Evolutionary conservation across 1,284 basidiomycete species (phyloP), one percentile per base, ranked within the genome.

Genomic region (Pseudozyma hubeiensis): DNA sequence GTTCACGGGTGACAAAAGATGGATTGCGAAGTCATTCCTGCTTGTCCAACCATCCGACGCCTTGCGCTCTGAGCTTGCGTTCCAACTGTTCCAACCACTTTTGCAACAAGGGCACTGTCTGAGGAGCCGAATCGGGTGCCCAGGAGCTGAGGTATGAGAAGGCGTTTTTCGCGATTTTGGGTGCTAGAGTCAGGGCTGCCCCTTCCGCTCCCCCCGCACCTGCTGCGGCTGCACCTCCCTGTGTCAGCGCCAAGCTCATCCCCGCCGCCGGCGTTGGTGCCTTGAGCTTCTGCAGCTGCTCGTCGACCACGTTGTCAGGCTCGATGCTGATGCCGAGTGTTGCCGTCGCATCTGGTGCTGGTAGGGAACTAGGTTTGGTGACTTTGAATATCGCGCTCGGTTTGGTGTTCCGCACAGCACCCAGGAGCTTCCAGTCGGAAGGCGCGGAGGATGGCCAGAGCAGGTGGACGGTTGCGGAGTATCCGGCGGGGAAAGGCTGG

Each of bases 41-140:
- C 61, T 71, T 77, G 29, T 77, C 74, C 11, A 83, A 57, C 34
- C 77, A 82, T 0, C 45, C 61, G 4, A 70, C n/a, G 17, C 82
- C 82, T 37, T 82, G 81, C 4, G 77, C 51, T 19, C 69, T 61
- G 14, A 84, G 66, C 52, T 84, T 84, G 44, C 79, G 64, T 53
- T 83, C 72, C 53, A 84, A 77, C 53, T 79, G 75, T 51, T 84
- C 77, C n/a, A 84, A 63, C 82, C 82, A 84, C 44, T 79, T 81
- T 47, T 82, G 78, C 7, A 84, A 56, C 2, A 83, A 58, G 5
- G 82, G 80, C 3, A 77, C 79, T 2, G 82, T 79, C 59, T 84
- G 82, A 7, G 79, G 81, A 6, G 81, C 82, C 19, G 72, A 77
- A 44, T 84, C 82, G 2, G 82, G 82, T 3, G 81, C 81, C 45